phyloP scores from a whole-genome alignment of 306 rosid species.

The Begonia peltatifolia region DNA sequence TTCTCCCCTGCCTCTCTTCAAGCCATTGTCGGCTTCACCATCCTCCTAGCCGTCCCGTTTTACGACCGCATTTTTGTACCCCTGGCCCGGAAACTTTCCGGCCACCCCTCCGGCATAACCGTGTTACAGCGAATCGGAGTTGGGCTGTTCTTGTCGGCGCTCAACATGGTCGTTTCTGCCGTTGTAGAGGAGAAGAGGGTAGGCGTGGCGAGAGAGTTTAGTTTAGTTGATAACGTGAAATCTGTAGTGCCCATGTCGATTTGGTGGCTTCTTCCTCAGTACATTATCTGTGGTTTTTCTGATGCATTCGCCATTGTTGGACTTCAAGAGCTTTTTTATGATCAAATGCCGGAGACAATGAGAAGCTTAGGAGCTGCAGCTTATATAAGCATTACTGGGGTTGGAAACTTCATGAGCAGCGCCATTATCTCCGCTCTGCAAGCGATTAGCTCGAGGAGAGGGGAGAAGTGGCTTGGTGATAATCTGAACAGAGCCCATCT shows the following conservation, averaged over 20 bases:
- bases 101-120: slow-evolving; percentile 42
- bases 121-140: slow-evolving; percentile 55
- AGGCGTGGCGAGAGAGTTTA: slow-evolving; percentile 17
- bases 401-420: slow-evolving; percentile 42
- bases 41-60: slow-evolving; percentile 28
- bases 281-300: slow-evolving; percentile 26
- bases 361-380: slow-evolving; percentile 78
- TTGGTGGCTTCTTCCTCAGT: slow-evolving; percentile 90
- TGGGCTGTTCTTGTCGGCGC: slow-evolving; percentile 43
- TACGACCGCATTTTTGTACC: slow-evolving; percentile 53
- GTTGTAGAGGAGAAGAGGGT: slow-evolving; percentile 45
- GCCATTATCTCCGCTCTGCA: slow-evolving; percentile 26
- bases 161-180: slow-evolving; percentile 47
- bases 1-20: slow-evolving; percentile 63
- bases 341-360: slow-evolving; percentile 46
- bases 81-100: slow-evolving; percentile 18
- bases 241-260: slow-evolving; percentile 38
- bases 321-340: slow-evolving; percentile 51
- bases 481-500: slow-evolving; percentile 59
- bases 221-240: slow-evolving; percentile 30
- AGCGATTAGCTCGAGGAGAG: slow-evolving; percentile 9
- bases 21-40: slow-evolving; percentile 31
- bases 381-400: slow-evolving; percentile 33
- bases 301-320: slow-evolving; percentile 47
- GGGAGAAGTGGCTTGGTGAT: slow-evolving; percentile 41